Base-by-base conservation (phyloP, 257 asterid genomes). In the Penstemon barbatus region DNA sequence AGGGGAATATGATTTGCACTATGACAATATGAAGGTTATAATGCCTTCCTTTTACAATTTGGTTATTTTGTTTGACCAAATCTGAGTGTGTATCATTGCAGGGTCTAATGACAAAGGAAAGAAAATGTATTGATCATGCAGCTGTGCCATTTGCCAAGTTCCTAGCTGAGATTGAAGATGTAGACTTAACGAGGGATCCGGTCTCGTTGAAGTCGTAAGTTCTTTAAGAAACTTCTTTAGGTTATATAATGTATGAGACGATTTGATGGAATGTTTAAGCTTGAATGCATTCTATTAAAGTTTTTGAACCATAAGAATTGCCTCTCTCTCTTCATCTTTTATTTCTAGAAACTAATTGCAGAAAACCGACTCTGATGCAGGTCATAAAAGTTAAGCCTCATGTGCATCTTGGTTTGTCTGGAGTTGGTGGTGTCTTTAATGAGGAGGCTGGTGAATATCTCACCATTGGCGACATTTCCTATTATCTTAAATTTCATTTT, bases 331-430 rank as follows among this genome's bases (percentile, higher is more conserved):
- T 55, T 67, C 62, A 44, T 46, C 13, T 50, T 19, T 61, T 10
- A 7, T 37, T 46, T 75, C 52, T 64, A 60, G 61, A 62, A 62
- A 61, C 74, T 46, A 64, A 76, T 69, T 81, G 40, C 50, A 11
- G 51, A 56, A 18, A 18, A 51, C 15, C 70, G 51, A 75, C 39
- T 37, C 8, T 58, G 81, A 42, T 88, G 83, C 96, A 94, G 99
- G 93, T 94, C 66, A 86, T 86, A 76, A 89, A 89, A 77, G 97
- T 91, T 65, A 94, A 87, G 80, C 99, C 99, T 18, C 97, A 91
- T 55, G 97, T 91, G 82, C 97, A 91, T 80, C 97, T 94, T 77
- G 99, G 99, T 74, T 86, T 94, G 80, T 94, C 99, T 44, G 99
- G 97, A 82, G 97, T 89, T 68, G 98, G 99, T 33, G 97, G 97